Evolutionary conservation across 306 rosid species (phyloP).

Genomic region (Trifolium subterraneum): DNA sequence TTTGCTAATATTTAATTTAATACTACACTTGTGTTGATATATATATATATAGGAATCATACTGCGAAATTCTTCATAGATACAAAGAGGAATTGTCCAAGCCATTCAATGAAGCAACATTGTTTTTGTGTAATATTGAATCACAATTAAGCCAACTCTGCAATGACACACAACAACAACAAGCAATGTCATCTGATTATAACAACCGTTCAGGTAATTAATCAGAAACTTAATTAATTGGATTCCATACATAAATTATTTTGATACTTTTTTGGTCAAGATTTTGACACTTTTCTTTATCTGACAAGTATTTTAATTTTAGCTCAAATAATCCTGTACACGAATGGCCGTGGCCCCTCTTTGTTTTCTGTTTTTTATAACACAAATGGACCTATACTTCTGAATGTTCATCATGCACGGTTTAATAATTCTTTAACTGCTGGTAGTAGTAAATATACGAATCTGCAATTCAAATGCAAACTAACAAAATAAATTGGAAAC

Average conservation of each 20-base stretch:
- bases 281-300: background rate
- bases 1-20: too few species aligned
- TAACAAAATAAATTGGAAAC: too few species aligned
- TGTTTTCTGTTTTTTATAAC: background rate
- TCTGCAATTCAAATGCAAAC: too few species aligned
- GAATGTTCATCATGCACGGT: background rate
- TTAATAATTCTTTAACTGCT: background rate
- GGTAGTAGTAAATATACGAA: too few species aligned
- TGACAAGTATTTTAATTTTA: background rate
- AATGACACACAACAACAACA: constrained; percentile 57
- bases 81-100: constrained; percentile 68
- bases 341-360: constrained; percentile 24
- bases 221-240: background rate
- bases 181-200: constrained; percentile 37
- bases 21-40: background rate
- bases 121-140: constrained; percentile 64
- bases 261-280: background rate
- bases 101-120: constrained; percentile 73
- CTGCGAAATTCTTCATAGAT: constrained; percentile 65
- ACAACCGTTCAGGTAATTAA: constrained; percentile 48
- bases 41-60: constrained; percentile 58
- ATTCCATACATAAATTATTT: background rate
- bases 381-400: background rate
- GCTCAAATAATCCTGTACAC: background rate
- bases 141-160: constrained; percentile 73